Evolutionary conservation across 2,329 filamentous ascomycete species (phyloP).

Genomic region (Monosporascus sp.): DNA sequence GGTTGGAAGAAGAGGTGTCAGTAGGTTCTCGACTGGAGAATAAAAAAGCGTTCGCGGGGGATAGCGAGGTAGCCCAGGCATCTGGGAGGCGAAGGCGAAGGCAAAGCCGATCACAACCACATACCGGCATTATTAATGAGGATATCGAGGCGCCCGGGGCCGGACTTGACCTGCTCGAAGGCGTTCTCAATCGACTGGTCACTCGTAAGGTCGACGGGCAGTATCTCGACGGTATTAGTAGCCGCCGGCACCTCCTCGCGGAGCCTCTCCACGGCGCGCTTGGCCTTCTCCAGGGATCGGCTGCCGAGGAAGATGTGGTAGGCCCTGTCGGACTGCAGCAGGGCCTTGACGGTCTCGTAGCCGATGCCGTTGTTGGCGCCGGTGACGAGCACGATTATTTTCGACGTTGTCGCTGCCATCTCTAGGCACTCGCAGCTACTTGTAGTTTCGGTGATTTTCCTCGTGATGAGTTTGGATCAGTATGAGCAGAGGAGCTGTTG

Average conservation of each 20-base stretch:
- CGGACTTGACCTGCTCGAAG: constrained; percentile 35
- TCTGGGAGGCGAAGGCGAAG: too few species aligned
- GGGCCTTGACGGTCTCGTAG: constrained; percentile 49
- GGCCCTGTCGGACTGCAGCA: constrained; percentile 37
- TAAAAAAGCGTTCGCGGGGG: too few species aligned
- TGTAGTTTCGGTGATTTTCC: too few species aligned
- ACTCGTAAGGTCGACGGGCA: constrained; percentile 49
- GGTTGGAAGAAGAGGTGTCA: not conserved
- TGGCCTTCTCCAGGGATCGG: constrained; percentile 45
- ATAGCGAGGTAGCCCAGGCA: too few species aligned
- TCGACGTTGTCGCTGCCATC: not conserved
- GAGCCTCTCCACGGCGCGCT: constrained; percentile 39
- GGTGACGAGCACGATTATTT: constrained; percentile 50
- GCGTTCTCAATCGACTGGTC: constrained; percentile 47
- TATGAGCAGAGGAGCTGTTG: too few species aligned
- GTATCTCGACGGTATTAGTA: constrained; percentile 35
- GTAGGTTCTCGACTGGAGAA: not conserved
- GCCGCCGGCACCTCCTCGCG: constrained; percentile 34
- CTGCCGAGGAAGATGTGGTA: constrained; percentile 54
- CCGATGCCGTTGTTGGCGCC: constrained; percentile 60
- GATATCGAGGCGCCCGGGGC: constrained; percentile 41
- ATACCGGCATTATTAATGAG: constrained; percentile 55
- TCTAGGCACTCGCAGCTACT: too few species aligned
- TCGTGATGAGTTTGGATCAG: too few species aligned
- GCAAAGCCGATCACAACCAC: not conserved